phyloP scores from a whole-genome alignment of 2,329 filamentous ascomycete genomes.

The Xylariaceae sp. region DNA sequence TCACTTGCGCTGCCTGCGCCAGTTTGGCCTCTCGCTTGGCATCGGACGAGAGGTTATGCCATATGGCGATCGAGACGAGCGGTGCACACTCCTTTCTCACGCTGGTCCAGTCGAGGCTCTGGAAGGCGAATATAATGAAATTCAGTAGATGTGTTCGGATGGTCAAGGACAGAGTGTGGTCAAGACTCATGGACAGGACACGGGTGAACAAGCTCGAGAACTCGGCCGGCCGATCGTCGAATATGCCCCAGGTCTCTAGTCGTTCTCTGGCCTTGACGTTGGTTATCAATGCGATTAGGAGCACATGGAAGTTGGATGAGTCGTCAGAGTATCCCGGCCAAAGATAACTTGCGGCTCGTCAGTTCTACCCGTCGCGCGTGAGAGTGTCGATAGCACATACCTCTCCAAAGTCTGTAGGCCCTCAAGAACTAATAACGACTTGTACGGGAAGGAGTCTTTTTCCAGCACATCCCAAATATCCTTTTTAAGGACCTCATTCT shows the following conservation, averaged over 20 bases:
- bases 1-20: slow-evolving; percentile 65
- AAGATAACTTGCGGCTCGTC: slow-evolving; percentile 54
- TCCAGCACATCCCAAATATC: slow-evolving; percentile 88
- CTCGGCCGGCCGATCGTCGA: slow-evolving; percentile 68
- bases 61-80: slow-evolving; percentile 88
- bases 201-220: slow-evolving; percentile 89
- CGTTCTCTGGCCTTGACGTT: slow-evolving; percentile 86
- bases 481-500: slow-evolving; percentile 79
- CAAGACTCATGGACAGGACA: slow-evolving; percentile 78
- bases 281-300: slow-evolving; percentile 78
- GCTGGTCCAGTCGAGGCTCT: slow-evolving; percentile 82
- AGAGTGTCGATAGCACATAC: slow-evolving; percentile 1
- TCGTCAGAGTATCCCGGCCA: slow-evolving; percentile 91
- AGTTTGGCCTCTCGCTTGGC: slow-evolving; percentile 66
- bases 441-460: slow-evolving; percentile 70
- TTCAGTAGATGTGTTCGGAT: slow-evolving; percentile 79
- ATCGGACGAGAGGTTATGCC: slow-evolving; percentile 86
- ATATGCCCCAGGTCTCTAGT: slow-evolving; percentile 80
- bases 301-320: slow-evolving; percentile 84
- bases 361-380: not conserved
- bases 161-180: slow-evolving; percentile 57
- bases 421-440: slow-evolving; percentile 76
- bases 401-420: slow-evolving; percentile 83
- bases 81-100: slow-evolving; percentile 96
- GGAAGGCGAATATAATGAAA: slow-evolving; percentile 87